phyloP scores from a whole-genome alignment of 805 yeast genomes.

The Ogataea nonfermentans region DNA sequence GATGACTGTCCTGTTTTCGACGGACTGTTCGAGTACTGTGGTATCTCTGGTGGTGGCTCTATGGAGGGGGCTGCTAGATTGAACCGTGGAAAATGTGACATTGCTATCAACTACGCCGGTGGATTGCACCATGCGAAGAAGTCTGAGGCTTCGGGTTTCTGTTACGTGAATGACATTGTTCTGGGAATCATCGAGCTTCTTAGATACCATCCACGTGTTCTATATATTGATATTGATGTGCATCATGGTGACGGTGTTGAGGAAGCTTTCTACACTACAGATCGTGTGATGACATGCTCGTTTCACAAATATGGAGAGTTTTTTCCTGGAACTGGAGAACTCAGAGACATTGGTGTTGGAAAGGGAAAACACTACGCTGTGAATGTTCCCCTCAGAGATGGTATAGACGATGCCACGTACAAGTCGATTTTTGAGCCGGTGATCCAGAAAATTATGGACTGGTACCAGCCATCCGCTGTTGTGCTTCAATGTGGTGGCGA shows the following conservation, averaged over 20 bases:
- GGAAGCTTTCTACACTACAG: constrained; percentile 90
- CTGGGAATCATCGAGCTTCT: constrained; percentile 76
- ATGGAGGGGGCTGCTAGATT: constrained; percentile 87
- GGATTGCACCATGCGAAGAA: constrained; percentile 93
- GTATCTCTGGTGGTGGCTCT: constrained; percentile 85
- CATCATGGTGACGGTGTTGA: constrained; percentile 97
- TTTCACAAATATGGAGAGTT: constrained; percentile 92
- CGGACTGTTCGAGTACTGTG: constrained; percentile 71
- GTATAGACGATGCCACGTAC: constrained; percentile 88
- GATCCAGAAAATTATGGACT: constrained; percentile 68
- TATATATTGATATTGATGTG: constrained; percentile 85
- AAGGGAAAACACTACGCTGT: constrained; percentile 80
- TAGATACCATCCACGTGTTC: constrained; percentile 79
- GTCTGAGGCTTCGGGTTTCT: constrained; percentile 85
- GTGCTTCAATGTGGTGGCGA: constrained; percentile 99
- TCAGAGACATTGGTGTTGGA: constrained; percentile 81
- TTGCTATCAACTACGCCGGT: constrained; percentile 92
- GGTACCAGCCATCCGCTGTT: constrained; percentile 94
- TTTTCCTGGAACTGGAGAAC: constrained; percentile 91
- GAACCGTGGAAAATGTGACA: constrained; percentile 78
- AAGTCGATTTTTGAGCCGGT: constrained; percentile 88
- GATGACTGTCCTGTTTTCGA: constrained; percentile 90
- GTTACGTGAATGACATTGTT: constrained; percentile 88
- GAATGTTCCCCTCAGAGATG: constrained; percentile 86
- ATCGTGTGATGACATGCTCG: constrained; percentile 85